Base-by-base conservation (phyloP, 768 basidiomycete genomes). In the Leccinum incarnatum region DNA sequence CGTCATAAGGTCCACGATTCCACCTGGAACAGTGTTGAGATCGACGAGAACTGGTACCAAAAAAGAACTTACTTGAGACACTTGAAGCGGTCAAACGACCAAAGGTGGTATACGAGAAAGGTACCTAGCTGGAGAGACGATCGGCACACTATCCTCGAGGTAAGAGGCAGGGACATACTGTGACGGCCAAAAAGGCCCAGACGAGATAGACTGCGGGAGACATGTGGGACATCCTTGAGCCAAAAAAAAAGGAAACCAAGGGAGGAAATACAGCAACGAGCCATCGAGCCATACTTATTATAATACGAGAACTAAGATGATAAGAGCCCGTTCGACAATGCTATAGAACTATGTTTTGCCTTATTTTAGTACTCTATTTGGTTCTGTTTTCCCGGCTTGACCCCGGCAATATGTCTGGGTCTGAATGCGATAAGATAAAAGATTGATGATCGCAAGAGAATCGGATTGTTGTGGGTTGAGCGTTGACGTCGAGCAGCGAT, bases 1-100 rank as follows among this genome's bases (percentile, higher is more conserved):
- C 89, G 15, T 85, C 80, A 58, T 83, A 72, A 3, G 81, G 79
- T 1, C 85, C 87, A 29, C 80, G 81, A 65, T 86, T 83, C 88
- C 88, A 91, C 69, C 89, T 90, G 15, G 58, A 37, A 25, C 34
- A 9, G 10, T 9, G 29, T 7, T 62, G 2, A 54, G 25, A 6
- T 51, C n/a, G 14, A 53, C 19, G 36, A n/a, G n/a, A 23, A 17
- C 37, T 37, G 15, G 7, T 7, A 37, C 15, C 7, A 14, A 21
- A 15, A 7, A 3, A 4, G 15, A 11, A 67, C 81, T 62, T 59
- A 88, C 88, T 67, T 84, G 54, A 92, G 69, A 69, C 89, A 91
- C 64, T 79, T 82, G 77, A 93, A 93, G 57, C 81, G 79, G 69
- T 93, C 91, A 67, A 88, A 93, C 5, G 86, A 85, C 86, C 88